Conservation (phyloP, 805 yeast genomes). For the Starmerella cellae region DNA sequence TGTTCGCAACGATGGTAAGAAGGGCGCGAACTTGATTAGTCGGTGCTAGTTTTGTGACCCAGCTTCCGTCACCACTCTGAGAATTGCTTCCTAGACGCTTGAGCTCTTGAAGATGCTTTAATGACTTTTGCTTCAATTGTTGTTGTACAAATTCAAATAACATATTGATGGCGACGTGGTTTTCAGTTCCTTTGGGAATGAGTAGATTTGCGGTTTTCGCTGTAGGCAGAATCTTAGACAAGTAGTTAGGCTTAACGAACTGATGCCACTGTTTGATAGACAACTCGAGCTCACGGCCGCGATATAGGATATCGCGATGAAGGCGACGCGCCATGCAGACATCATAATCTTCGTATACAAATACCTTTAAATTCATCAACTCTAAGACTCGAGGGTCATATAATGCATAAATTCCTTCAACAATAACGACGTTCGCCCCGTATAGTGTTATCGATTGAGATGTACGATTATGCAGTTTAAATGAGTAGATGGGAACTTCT, state of each 20-base stretch:
- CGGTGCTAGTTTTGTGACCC: slow-evolving; percentile 2
- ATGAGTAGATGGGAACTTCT: slow-evolving; percentile 58
- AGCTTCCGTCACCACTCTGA: slow-evolving; percentile 5
- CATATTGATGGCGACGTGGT: slow-evolving; percentile 63
- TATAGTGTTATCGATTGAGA: slow-evolving; percentile 60
- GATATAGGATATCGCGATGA: slow-evolving; percentile 67
- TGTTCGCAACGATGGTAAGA: slow-evolving; percentile 52
- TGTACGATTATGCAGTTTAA: slow-evolving; percentile 47
- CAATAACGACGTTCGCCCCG: slow-evolving; percentile 84
- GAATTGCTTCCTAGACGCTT: slow-evolving; percentile 37
- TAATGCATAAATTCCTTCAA: slow-evolving; percentile 84
- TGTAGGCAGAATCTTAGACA: slow-evolving; percentile 58
- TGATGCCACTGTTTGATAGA: slow-evolving; percentile 79
- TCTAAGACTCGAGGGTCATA: slow-evolving; percentile 55
- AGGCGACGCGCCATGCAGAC: slow-evolving; percentile 81
- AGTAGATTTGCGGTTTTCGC: slow-evolving; percentile 71
- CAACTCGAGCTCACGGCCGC: slow-evolving; percentile 77
- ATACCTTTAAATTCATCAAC: slow-evolving; percentile 74
- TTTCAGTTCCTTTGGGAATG: slow-evolving; percentile 84
- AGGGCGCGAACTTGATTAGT: slow-evolving; percentile 62
- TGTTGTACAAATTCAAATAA: slow-evolving; percentile 66
- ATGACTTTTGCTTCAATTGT: slow-evolving; percentile 53
- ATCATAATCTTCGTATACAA: slow-evolving; percentile 88
- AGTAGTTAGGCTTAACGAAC: slow-evolving; percentile 88
- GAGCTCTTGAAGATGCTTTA: slow-evolving; percentile 52